Percentiles rank a stretch among this genome's conserved stretches.
Evolutionary conservation across 2,329 filamentous ascomycete genomes (phyloP).

Genomic region (Phyllosticta citribraziliensis): DNA sequence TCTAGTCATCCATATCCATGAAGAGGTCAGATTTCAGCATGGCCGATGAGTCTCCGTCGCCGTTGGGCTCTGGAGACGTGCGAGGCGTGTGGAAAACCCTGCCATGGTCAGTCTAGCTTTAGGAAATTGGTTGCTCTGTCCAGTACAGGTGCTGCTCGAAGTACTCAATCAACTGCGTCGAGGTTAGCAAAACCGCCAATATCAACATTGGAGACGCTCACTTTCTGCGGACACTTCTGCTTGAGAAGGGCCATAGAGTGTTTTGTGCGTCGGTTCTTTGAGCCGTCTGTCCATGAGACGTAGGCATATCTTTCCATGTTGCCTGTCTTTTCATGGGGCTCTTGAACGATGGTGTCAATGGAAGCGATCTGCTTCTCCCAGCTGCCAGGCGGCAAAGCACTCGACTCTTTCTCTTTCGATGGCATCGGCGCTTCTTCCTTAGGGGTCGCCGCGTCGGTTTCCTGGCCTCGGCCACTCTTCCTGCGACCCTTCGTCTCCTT

Average conservation of each 20-base stretch:
- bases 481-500: not conserved
- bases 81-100: not conserved
- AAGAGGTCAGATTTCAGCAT: not conserved
- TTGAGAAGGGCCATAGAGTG: conserved; percentile 61
- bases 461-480: not conserved
- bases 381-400: conserved; percentile 53
- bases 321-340: conserved; percentile 26
- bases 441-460: not conserved
- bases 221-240: conserved; percentile 69
- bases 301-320: conserved; percentile 54
- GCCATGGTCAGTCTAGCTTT: not conserved
- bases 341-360: conserved; percentile 65
- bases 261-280: conserved; percentile 50
- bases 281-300: conserved; percentile 62
- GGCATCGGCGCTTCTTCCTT: conserved; percentile 13
- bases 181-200: not conserved
- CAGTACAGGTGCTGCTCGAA: conserved; percentile 40
- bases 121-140: not conserved
- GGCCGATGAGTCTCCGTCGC: not conserved
- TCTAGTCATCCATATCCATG: not conserved
- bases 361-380: conserved; percentile 67
- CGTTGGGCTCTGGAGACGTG: not conserved
- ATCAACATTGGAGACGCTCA: conserved; percentile 24
- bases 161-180: conserved; percentile 36
- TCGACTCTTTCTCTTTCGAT: conserved; percentile 43